These are phyloP conservation scores for Quercus rubra DNA, from an alignment of 306 rosid species.

Conservation along the genomic window DNA sequence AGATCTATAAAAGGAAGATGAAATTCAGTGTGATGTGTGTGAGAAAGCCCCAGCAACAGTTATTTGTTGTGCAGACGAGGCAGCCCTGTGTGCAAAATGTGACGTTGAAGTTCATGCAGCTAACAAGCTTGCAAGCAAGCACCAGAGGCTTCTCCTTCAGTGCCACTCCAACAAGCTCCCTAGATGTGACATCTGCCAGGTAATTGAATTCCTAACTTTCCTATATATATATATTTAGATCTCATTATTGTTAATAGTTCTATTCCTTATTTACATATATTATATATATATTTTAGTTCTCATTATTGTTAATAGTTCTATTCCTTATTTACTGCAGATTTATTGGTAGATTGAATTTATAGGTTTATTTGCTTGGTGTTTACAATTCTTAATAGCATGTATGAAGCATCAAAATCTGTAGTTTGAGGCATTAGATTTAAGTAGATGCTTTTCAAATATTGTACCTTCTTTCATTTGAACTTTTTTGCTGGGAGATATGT, in stretches of 20 bases:
- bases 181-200: conserved; percentile 93
- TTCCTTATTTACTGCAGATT: neutral
- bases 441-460: neutral
- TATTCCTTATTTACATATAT: neutral
- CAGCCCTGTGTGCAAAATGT: conserved; percentile 87
- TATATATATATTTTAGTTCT: neutral
- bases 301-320: neutral
- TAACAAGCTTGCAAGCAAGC: conserved; percentile 95
- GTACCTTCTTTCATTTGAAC: neutral
- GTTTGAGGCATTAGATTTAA: neutral
- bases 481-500: neutral
- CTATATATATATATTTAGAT: neutral
- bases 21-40: conserved; percentile 97
- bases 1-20: conserved; percentile 33
- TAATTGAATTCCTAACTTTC: conserved; percentile 13
- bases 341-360: neutral
- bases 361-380: neutral
- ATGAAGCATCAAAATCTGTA: neutral
- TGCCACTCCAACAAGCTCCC: conserved; percentile 82
- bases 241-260: neutral
- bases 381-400: neutral
- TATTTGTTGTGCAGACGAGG: conserved; percentile 97
- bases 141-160: conserved; percentile 90
- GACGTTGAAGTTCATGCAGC: conserved; percentile 98
- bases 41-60: conserved; percentile 93